Base-by-base conservation (phyloP, 75 land plant genomes). In the Selaginella tamariscina region DNA sequence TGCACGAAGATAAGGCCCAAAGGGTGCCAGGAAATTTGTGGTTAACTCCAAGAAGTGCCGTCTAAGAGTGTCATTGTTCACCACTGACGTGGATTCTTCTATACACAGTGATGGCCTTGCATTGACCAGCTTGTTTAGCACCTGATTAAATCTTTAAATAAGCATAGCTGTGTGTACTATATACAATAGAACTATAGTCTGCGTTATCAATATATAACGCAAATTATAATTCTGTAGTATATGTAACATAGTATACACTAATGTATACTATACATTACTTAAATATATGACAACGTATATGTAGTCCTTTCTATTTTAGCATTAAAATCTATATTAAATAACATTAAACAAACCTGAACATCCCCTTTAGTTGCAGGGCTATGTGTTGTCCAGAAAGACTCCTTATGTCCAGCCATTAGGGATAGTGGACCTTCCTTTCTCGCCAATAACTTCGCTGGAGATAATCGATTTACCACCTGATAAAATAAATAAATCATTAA, bases 41-140 rank as follows among this genome's bases (percentile, higher is more conserved):
- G 99, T 95, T 11, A 95, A 75, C 74, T 95, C 99, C 77, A 85
- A 67, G 71, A 95, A 95, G 72, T 95, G 99, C 65, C 99, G 83
- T 64, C 92, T 75, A 64, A 95, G 70, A 65, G 90, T 86, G 71
- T 95, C 99, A 72, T 95, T 95, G 71, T 95, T 95, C 15, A 91
- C 99, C 65, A 90, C 82, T 20, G 99, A 87, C 89, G 87, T 87
- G 5, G 99, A 95, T 73, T 91, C 97, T 68, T 89, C 96, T 63
- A 86, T 80, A 57, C 89, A 76, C 49, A 85, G 83, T 33, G 88
- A 80, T 64, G 77, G 33, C 2, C 91, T 96, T 15, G 85, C 96
- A 82, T 95, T 96, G 63, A 95, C 78, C 55, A 95, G 85, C 63
- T 96, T 74, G 74, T 95, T 95, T 68, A 95, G 81, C 23, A 95